These are phyloP conservation scores for Leishmania amazonensis DNA, from an alignment of 208 protist species.

Conservation along the genomic window DNA sequence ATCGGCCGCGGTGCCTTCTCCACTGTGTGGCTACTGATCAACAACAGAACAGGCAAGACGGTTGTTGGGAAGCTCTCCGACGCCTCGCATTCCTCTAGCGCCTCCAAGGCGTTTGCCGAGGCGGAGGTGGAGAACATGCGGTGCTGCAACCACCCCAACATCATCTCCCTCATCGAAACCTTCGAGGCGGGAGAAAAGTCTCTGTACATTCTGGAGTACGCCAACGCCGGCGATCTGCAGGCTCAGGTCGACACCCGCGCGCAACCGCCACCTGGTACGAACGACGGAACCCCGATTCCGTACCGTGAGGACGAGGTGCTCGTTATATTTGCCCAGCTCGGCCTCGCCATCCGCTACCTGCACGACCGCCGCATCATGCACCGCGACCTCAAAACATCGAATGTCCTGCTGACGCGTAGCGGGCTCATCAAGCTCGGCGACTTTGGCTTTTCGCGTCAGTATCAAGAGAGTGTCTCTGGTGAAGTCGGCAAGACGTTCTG, in stretches of 20 bases:
- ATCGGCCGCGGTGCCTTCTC: slow-evolving; percentile 64
- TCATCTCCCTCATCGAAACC: slow-evolving; percentile 61
- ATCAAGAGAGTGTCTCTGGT: slow-evolving; percentile 49
- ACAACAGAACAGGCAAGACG: slow-evolving; percentile 46
- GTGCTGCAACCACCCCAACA: slow-evolving; percentile 69
- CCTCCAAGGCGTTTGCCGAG: slow-evolving; percentile 37
- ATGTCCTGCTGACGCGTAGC: slow-evolving; percentile 64
- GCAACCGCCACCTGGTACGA: slow-evolving; percentile 14
- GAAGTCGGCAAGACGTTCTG: slow-evolving; percentile 64
- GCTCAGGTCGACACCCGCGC: slow-evolving; percentile 60
- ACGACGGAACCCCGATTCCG: slow-evolving; percentile 19
- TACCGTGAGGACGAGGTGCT: slow-evolving; percentile 71
- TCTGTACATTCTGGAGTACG: slow-evolving; percentile 79
- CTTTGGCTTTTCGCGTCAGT: slow-evolving; percentile 78
- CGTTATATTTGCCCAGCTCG: slow-evolving; percentile 69
- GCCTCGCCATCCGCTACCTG: slow-evolving; percentile 79
- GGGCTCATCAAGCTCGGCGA: slow-evolving; percentile 89
- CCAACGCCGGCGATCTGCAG: slow-evolving; percentile 76
- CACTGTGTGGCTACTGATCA: slow-evolving; percentile 67
- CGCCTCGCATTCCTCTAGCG: slow-evolving; percentile 37
- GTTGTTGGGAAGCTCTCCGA: slow-evolving; percentile 70
- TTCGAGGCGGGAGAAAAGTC: slow-evolving; percentile 38
- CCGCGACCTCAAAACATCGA: slow-evolving; percentile 82
- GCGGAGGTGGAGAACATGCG: slow-evolving; percentile 64
- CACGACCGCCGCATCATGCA: slow-evolving; percentile 81